Base-by-base conservation (phyloP, 2,329 filamentous ascomycete species). In the Emericellopsis cladophorae region DNA sequence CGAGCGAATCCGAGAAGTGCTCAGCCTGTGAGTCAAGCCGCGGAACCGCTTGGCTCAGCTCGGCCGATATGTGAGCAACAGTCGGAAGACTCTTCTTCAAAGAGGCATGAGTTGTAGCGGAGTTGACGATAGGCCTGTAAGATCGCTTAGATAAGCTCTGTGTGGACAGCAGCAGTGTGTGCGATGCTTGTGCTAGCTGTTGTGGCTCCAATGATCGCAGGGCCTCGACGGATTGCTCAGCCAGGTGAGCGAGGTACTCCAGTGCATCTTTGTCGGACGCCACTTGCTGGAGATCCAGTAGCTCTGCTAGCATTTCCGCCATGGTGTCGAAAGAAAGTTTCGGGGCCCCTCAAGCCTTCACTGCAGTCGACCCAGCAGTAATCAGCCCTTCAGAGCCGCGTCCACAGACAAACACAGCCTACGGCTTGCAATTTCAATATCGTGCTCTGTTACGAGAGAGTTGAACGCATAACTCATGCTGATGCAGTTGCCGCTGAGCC, bases 111-210 rank as follows among this genome's bases (percentile, higher is more conserved):
- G 84, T 81, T 49, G 79, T 74, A 18, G 85, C 80, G 4, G 90
- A 92, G 40, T 80, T 71, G 50, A 95, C 88, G 48, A 96, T 80
- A 15, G 81, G 72, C 55, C 82, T 85, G 60, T 95, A 82, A 1
- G 89, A 95, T 49, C 85, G 84, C 51, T 94, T 94, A 7, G 89
- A 90, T 39, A 96, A 76, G 0, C 79, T 76, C 57, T 98, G 92
- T 1, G 96, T 72, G 1, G 87, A 85, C 33, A 94, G 76, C 12
- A 90, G 73, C 33, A 84, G 74, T 0, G 85, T 84, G 46, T 95
- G 87, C 4, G 84, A 81, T 42, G 79, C 73, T 52, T 95, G 86
- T 1, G 82, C 68, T n/a, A 96, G 74, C 1, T 78, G 79, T 45
- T 87, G 79, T 1, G 83, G 81, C 59, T 98, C 92, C 7, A 74